Base-by-base conservation (phyloP, 768 basidiomycete genomes). In the Rhodotorula babjevae region DNA sequence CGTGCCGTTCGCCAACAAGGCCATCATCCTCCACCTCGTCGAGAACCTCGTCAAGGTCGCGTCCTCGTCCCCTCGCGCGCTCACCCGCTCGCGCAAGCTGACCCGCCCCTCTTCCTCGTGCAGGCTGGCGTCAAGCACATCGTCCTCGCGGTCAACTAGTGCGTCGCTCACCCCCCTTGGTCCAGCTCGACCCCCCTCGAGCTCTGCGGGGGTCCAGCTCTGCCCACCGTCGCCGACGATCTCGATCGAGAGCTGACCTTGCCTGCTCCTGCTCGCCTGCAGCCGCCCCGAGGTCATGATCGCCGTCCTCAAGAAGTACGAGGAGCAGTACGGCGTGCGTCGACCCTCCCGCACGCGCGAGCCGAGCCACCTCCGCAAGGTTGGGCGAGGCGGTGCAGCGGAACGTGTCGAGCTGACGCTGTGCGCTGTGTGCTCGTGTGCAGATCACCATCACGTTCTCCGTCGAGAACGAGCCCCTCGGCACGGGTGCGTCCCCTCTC, bases 211-310 rank as follows among this genome's bases (percentile, higher is more conserved):
- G 3, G 27, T 27, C 10, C 59, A 3, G 19, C n/a, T 36, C 53
- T 36, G 36, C 42, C 50, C n/a, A 36, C 25, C 27, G 27, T 0
- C 31, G 15, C 2, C 19, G 3, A 8, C 55, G 6, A 44, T 56
- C 60, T 27, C 31, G 44, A 36, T 19, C 46, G 27, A 9, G 15
- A 23, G 25, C 49, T 57, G 59, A 64, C 63, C 53, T 18, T 52
- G 25, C 4, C 80, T 79, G 33, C 14, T 9, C 15, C 11, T 9
- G 9, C 36, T 36, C 36, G 36, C 36, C 19, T 16, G 31, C 68
- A 76, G 75, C 80, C 81, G 83, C 63, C 83, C 83, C 27, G 83
- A 84, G 78, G 82, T 84, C 65, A 84, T 84, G 83, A 83, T 84
- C 64, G 79, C 82, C 40, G 80, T 83, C 44, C 79, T 84, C 52